phyloP scores from a whole-genome alignment of 768 basidiomycete genomes.

The Hemileccinum impolitum region DNA sequence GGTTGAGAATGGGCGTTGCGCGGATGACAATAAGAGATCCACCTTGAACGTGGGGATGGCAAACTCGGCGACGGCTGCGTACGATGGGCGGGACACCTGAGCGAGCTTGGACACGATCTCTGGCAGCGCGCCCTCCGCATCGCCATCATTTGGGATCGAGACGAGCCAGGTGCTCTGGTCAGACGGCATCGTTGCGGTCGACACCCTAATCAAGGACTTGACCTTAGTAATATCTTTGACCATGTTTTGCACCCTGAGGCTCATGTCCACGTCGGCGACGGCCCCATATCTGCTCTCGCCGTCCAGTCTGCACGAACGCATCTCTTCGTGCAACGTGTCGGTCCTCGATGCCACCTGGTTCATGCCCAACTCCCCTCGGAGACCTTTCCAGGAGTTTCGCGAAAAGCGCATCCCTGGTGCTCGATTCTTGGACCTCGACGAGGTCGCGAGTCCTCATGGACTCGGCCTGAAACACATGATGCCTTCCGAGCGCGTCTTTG shows the following conservation, averaged over 20 bases:
- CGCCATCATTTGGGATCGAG: slow-evolving; percentile 81
- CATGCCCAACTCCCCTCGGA: slow-evolving; percentile 85
- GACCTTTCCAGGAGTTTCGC: slow-evolving; percentile 64
- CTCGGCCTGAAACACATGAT: slow-evolving; percentile 94
- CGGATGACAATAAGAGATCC: slow-evolving; percentile 13
- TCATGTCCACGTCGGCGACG: slow-evolving; percentile 38
- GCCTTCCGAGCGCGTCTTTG: slow-evolving; percentile 69
- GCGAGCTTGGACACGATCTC: slow-evolving; percentile 62
- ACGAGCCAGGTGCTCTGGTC: slow-evolving; percentile 96
- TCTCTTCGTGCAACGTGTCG: slow-evolving; percentile 30
- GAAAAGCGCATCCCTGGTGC: slow-evolving; percentile 67
- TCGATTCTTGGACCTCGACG: slow-evolving; percentile 76
- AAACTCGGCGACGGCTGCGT: slow-evolving; percentile 57
- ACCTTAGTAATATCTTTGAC: too few relatives aligned
- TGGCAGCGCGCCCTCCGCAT: slow-evolving; percentile 70
- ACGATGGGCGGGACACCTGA: slow-evolving; percentile 50
- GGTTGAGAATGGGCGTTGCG: slow-evolving; percentile 6
- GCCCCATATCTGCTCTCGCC: slow-evolving; percentile 56
- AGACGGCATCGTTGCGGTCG: slow-evolving; percentile 69
- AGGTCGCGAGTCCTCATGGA: slow-evolving; percentile 67
- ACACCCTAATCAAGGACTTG: background rate
- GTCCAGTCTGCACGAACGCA: slow-evolving; percentile 38
- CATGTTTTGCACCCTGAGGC: slow-evolving; percentile 12
- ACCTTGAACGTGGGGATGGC: slow-evolving; percentile 91
- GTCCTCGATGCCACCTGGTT: slow-evolving; percentile 86